Percentiles rank a stretch among this genome's conserved stretches.
Evolutionary conservation across 2,329 filamentous ascomycete species (phyloP).

Genomic region (Fusarium brevicatenulatum): DNA sequence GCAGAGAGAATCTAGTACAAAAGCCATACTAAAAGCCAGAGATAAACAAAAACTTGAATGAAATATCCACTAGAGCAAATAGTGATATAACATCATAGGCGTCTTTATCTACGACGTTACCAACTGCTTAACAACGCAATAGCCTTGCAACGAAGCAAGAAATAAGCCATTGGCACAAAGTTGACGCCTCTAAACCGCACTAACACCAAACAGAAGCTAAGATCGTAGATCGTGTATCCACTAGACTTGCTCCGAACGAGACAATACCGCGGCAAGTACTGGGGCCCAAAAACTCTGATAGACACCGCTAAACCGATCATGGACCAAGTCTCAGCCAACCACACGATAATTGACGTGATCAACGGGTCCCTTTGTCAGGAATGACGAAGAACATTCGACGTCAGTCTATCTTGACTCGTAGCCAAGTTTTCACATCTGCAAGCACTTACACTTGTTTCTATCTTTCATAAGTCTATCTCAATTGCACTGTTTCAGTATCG

Average conservation of each 20-base stretch:
- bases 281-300: not conserved
- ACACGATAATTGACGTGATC: constrained; percentile 3
- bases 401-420: not conserved
- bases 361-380: not conserved
- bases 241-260: not conserved
- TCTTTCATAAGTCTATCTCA: not conserved
- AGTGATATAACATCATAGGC: no score
- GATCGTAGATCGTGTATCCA: not conserved
- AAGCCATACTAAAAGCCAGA: not conserved
- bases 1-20: not conserved
- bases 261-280: not conserved
- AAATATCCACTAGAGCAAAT: no score
- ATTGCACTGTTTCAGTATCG: accelerated
- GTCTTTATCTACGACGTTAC: not conserved
- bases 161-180: not conserved
- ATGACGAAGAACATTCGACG: not conserved
- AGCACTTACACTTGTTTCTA: not conserved
- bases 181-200: not conserved
- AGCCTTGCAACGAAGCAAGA: not conserved
- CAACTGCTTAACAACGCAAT: not conserved
- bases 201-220: not conserved
- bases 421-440: not conserved
- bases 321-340: constrained; percentile 5
- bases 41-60: no score
- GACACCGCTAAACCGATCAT: constrained; percentile 23